These are phyloP conservation scores for Exophiala sp. DNA, from an alignment of 2,329 filamentous ascomycete species.

Conservation along the genomic window DNA sequence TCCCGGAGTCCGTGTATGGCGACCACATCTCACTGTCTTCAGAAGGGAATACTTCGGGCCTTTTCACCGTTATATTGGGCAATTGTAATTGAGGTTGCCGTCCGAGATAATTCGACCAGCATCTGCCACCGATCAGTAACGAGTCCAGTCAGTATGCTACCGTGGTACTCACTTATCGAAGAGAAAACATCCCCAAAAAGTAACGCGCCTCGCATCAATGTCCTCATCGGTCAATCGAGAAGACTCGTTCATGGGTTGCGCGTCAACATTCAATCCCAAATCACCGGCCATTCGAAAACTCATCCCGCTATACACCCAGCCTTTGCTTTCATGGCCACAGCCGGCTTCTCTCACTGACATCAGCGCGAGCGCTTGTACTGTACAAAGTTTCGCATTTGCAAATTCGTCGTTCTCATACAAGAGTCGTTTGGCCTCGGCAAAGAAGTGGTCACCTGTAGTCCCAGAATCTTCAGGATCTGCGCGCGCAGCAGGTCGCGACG, in stretches of 20 bases:
- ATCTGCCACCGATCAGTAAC: conserved; percentile 44
- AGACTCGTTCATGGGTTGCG: conserved; percentile 60
- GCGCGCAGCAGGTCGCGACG: conserved; percentile 68
- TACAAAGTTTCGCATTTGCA: conserved; percentile 80
- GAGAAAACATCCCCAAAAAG: conserved; percentile 97
- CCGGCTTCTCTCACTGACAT: conserved; percentile 97
- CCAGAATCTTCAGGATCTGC: conserved; percentile 68
- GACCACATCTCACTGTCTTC: conserved; percentile 86
- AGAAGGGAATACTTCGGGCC: conserved; percentile 83
- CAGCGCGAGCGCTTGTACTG: conserved; percentile 85
- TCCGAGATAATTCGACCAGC: conserved; percentile 96
- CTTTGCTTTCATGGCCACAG: conserved; percentile 88
- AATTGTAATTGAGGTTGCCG: conserved; percentile 81
- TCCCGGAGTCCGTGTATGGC: conserved; percentile 81
- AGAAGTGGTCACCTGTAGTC: conserved; percentile 94
- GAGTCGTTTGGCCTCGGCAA: conserved; percentile 84
- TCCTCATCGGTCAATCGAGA: conserved; percentile 72
- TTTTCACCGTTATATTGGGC: conserved; percentile 76
- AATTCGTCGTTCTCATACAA: conserved; percentile 91
- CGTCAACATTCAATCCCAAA: conserved; percentile 83
- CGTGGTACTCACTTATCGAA: conserved; percentile 70
- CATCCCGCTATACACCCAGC: conserved; percentile 98
- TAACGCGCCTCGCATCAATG: conserved; percentile 82
- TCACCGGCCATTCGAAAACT: conserved; percentile 97
- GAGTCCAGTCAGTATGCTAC: background rate